Base-by-base conservation (phyloP, 2,329 filamentous ascomycete genomes). In the Coniochaeta sp. region DNA sequence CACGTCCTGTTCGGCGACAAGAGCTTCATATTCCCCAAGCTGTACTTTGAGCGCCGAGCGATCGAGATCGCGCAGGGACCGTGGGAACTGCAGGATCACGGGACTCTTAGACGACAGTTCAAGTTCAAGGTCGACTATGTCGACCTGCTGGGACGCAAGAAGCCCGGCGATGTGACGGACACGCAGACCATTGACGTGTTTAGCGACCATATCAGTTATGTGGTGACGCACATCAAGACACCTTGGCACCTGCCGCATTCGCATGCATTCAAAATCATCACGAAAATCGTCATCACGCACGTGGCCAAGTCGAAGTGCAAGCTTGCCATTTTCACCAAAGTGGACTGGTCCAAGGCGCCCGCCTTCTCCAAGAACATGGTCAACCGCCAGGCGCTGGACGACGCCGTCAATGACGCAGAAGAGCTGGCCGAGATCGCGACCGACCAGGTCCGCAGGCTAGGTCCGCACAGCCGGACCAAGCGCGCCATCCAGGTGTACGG, bases 1-100 rank as follows among this genome's bases (percentile, higher is more conserved):
- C 93, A 98, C 70, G 90, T 98, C 17, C 82, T 99, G 58, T 99
- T 98, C 73, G 95, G 95, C 40, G 95, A 99, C 73, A 96, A 93
- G 76, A 96, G 91, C 71, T 91, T 93, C 36, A 88, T 98, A 43
- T 99, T 97, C 75, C 91, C 95, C 67, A 87, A 93, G 68, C 80
- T 98, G 33, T 93, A 97, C 71, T 89, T 91, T 70, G 91, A 96
- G 71, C 84, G 90, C 58, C 83, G 87, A 67, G 91, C 90, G 16
- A 84, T 88, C 71, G 86, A 88, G 63, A 92, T 97, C 63, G 86
- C 89, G 1, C 93, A 97, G 73, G 89, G 90, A 0, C 91, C 93
- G 0, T 99, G 95, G 95, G 79, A 81, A 19, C 80, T 87, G 57
- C 78, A 84, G 3, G 89, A 93, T 61, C 81, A 87, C 44, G 86